Evolutionary conservation across 1,284 basidiomycete species (phyloP), one percentile per base, ranked within the genome.

Genomic region (Nidula niveotomentosa): DNA sequence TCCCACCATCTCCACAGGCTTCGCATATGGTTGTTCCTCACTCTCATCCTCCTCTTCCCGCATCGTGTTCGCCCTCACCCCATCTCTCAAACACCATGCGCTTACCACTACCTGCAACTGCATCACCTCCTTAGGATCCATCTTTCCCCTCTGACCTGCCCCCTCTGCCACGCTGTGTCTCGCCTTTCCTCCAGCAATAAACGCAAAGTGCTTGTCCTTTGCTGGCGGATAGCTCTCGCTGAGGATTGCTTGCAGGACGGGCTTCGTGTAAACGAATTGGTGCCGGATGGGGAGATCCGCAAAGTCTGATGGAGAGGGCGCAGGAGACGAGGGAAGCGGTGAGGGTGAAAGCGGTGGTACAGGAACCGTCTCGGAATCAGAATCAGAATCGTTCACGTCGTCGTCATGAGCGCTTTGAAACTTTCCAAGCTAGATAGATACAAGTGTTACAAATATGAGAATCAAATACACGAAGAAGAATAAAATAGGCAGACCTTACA

Each of bases 211-310:
- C 17, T 73, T 74, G 15, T 62, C 58, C 53, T 59, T 66, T 1
- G 80, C 78, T 4, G 89, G 89, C 2, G 56, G 61, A 63, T 88
- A 91, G 30, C 67, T 60, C 36, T 80, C 77, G 37, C 76, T 76
- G 34, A 91, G 66, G 45, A 90, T 78, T 2, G 82, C 82, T 23
- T 64, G 67, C 47, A 91, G 69, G 13, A 90, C 74, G 2, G 84
- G 83, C 56, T 85, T 88, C 33, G 80, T 76, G 61, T 88, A 87
- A 15, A 72, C 75, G 53, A 90, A 80, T 61, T 91, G 87, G 47
- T 79, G 70, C 8, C 72, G 72, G n/a, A 88, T 73, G 6, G 75
- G 56, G 34, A 88, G 74, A 34, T 72, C 64, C 39, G 60, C 62
- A 58, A 88, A 89, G 6, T 69, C 68, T 0, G 64, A 61, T 6